Evolutionary conservation across 192 early-diverging fungal genomes (phyloP).

Genomic region (Linnemannia elongata): DNA sequence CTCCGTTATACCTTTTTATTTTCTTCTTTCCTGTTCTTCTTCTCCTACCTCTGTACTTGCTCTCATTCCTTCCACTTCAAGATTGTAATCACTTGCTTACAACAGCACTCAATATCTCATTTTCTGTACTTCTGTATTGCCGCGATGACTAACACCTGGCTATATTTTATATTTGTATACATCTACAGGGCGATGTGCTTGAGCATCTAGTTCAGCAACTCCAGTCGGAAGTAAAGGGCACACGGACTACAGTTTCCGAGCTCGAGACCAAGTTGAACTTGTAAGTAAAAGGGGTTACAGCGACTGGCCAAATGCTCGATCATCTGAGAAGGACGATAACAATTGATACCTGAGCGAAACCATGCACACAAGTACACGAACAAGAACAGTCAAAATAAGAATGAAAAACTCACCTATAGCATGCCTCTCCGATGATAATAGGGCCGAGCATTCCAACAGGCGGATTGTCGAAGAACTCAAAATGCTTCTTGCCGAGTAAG

Average conservation of each 20-base stretch:
- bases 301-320: neutral
- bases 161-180: neutral
- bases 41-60: too few species aligned
- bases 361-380: neutral
- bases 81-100: neutral
- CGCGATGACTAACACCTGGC: neutral
- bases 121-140: neutral
- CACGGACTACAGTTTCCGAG: constrained; percentile 39
- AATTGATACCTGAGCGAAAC: neutral
- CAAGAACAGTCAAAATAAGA: neutral
- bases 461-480: constrained; percentile 50
- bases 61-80: neutral
- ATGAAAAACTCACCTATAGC: neutral
- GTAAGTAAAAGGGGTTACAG: constrained; percentile 26
- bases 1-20: neutral
- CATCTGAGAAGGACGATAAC: neutral
- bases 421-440: constrained; percentile 5
- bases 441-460: constrained; percentile 43
- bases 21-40: neutral
- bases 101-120: constrained; percentile 2
- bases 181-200: constrained; percentile 24
- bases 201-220: constrained; percentile 32
- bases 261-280: constrained; percentile 32
- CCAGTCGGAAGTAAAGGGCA: constrained; percentile 43
- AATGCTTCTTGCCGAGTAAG: constrained; percentile 49